Evolutionary conservation across 331 rosid genomes (phyloP).

Genomic region (Acacia concinna): DNA sequence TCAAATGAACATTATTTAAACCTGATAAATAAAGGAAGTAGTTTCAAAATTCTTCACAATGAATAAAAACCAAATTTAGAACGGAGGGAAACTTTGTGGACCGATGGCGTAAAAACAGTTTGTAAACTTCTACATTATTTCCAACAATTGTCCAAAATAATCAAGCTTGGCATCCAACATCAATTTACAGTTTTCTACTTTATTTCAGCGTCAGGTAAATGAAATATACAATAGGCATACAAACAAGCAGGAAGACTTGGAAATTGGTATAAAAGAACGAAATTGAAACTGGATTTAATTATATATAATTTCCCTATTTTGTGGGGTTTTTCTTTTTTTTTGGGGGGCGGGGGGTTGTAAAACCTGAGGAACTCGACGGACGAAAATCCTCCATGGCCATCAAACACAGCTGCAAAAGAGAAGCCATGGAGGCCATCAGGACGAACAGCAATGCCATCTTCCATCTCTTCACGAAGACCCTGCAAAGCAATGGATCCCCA

Average conservation of each 20-base stretch:
- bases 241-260: background rate
- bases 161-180: background rate
- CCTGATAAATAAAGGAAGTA: too few species aligned
- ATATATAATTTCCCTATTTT: background rate
- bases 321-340: too few species aligned
- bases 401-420: slow-evolving; percentile 91
- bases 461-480: slow-evolving; percentile 93
- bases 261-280: background rate
- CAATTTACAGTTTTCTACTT: background rate
- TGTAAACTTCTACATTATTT: background rate
- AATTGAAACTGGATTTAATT: background rate
- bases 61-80: too few species aligned
- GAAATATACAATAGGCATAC: background rate
- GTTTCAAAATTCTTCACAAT: too few species aligned
- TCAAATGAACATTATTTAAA: background rate
- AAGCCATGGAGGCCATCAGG: slow-evolving; percentile 64
- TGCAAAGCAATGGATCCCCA: slow-evolving; percentile 88
- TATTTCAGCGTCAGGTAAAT: background rate
- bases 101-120: background rate
- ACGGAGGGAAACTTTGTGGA: background rate
- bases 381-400: slow-evolving; percentile 90
- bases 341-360: background rate
- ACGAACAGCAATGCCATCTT: slow-evolving; percentile 67
- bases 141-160: background rate
- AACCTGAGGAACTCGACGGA: slow-evolving; percentile 91